Evolutionary conservation across 805 yeast genomes (phyloP), one percentile per base, ranked within the genome.

Genomic region (Vanderwaltozyma polyspora): DNA sequence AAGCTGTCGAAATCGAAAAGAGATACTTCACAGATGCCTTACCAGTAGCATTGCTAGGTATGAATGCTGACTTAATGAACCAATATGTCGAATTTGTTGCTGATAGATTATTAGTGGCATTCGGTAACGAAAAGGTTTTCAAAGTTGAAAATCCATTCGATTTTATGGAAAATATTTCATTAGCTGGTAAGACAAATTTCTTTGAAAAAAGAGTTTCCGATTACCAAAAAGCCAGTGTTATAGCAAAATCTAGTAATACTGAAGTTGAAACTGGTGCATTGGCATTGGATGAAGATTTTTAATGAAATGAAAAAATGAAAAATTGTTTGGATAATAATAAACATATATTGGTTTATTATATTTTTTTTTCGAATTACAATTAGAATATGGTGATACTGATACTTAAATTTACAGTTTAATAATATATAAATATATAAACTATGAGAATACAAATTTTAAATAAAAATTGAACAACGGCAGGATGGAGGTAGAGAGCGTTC

Each of bases 181-280:
- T 89, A 51, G 94, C 96, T 39, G 98, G 98, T 65, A 89, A 89
- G 76, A 89, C 98, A 52, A 89, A 91, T 72, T 89, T 89, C 76
- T 89, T 89, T 59, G 98, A 89, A 72, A 89, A 89, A 76, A 82
- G 98, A 68, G 98, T 89, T 38, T 82, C 94, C 39, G 98, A 89
- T 66, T 89, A 89, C 68, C 98, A 89, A 68, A 91, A 89, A 70
- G 97, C 98, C 39, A 97, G 98, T 70, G 98, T 89, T 55, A 89
- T 89, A 91, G 89, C 94, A 46, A 70, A 71, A 46, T 61, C 75
- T 35, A 62, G 64, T 46, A 72, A 75, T 49, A 58, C 67, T 41
- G 65, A 63, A 41, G 47, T 59, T 31, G 66, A 63, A 43, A 70
- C 68, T 37, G 67, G 67, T 57, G 72, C 74, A 30, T 87, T 89